phyloP scores from a whole-genome alignment of 148 eudicot species.

The Cornus kousa region DNA sequence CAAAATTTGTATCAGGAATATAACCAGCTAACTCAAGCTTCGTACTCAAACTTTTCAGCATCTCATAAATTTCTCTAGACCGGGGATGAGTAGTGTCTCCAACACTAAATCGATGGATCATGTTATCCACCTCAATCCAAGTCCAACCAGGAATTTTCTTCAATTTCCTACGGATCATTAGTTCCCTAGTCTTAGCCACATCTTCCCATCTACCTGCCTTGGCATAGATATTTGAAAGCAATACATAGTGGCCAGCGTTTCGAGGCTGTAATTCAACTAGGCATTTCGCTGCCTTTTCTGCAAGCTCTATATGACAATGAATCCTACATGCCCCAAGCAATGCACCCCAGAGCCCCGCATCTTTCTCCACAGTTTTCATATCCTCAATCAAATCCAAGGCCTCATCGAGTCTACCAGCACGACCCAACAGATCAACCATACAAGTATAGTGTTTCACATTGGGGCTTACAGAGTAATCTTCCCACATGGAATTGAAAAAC shows the following conservation, averaged over 20 bases:
- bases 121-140: constrained; percentile 27
- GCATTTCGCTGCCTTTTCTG: constrained; percentile 28
- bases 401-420: constrained; percentile 25
- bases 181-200: constrained; percentile 23
- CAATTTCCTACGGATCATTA: constrained; percentile 24
- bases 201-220: constrained; percentile 29
- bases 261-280: constrained; percentile 25
- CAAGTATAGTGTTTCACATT: constrained; percentile 30
- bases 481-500: constrained; percentile 17
- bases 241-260: constrained; percentile 28
- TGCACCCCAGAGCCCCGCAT: constrained; percentile 28
- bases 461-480: constrained; percentile 10
- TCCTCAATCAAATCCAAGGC: constrained; percentile 19
- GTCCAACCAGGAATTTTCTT: constrained; percentile 30
- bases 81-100: constrained; percentile 22
- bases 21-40: constrained; percentile 26
- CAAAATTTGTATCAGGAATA: constrained; percentile 29
- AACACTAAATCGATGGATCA: constrained; percentile 24
- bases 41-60: constrained; percentile 15
- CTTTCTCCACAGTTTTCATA: constrained; percentile 8
- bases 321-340: constrained; percentile 28
- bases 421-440: constrained; percentile 29
- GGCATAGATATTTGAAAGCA: constrained; percentile 34
- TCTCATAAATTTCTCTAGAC: constrained; percentile 23
- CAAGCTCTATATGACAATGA: constrained; percentile 18